Evolutionary conservation across 208 protist genomes (phyloP).

Genomic region (Trypanosoma mega): DNA sequence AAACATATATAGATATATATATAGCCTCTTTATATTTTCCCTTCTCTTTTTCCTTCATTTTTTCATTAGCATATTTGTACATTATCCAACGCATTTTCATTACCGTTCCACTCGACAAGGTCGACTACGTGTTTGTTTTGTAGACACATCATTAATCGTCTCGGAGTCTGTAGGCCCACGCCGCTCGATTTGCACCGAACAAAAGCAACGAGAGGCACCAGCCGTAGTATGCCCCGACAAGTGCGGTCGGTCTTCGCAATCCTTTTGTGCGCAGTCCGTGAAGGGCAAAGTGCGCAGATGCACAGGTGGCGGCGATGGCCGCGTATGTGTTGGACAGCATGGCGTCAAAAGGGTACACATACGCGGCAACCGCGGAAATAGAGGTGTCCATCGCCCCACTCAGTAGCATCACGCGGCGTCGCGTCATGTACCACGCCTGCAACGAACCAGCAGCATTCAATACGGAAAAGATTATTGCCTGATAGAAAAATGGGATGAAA

Average conservation of each 20-base stretch:
- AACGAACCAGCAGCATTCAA: slow-evolving; percentile 63
- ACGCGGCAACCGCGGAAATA: slow-evolving; percentile 40
- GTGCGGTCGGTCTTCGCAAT: slow-evolving; percentile 32
- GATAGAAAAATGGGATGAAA: slow-evolving; percentile 52
- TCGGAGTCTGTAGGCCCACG: slow-evolving; percentile 63
- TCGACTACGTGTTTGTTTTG: too few relatives aligned
- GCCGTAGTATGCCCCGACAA: slow-evolving; percentile 38
- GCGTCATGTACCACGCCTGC: slow-evolving; percentile 55
- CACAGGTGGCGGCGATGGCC: slow-evolving; percentile 45
- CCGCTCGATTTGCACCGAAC: slow-evolving; percentile 49
- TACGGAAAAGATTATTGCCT: slow-evolving; percentile 47
- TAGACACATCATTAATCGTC: slow-evolving; percentile 35
- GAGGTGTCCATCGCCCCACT: slow-evolving; percentile 70
- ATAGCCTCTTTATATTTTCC: too few relatives aligned
- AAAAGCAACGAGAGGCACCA: slow-evolving; percentile 52
- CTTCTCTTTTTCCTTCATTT: too few relatives aligned
- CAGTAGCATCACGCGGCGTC: slow-evolving; percentile 62
- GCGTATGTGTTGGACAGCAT: slow-evolving; percentile 60
- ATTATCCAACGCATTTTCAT: too few relatives aligned
- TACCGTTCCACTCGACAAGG: too few relatives aligned
- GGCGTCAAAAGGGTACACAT: slow-evolving; percentile 50
- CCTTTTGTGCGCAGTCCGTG: slow-evolving; percentile 61
- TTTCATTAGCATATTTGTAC: too few relatives aligned
- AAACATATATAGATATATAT: too few relatives aligned
- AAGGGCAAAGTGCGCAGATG: slow-evolving; percentile 59